Evolutionary conservation across 2,329 filamentous ascomycete species (phyloP).

Genomic region (Colletotrichum scovillei): DNA sequence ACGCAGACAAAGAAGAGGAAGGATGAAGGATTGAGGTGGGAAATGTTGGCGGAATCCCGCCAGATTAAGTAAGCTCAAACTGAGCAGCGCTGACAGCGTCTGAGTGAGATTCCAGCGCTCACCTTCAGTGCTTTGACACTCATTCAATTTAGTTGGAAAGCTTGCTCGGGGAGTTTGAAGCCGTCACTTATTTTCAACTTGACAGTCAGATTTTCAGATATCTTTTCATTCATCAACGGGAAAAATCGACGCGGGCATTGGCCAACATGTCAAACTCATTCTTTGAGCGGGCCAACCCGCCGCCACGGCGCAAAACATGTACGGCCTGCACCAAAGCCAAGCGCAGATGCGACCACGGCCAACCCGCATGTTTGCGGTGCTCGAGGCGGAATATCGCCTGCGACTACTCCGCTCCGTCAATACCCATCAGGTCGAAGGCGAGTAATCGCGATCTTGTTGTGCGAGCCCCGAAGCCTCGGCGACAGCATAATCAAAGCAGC

Average conservation of each 20-base stretch:
- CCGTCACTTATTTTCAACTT: not conserved
- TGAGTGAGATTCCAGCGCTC: not conserved
- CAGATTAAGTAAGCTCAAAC: constrained; percentile 19
- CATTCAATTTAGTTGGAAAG: too few relatives aligned
- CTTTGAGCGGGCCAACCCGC: constrained; percentile 55
- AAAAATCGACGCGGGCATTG: not conserved
- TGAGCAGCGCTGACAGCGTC: not conserved
- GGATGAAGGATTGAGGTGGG: not conserved
- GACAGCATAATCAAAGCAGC: not conserved
- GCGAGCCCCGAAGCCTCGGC: not conserved
- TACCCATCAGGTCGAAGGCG: not conserved
- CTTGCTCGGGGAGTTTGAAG: not conserved
- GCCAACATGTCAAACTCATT: constrained; percentile 35
- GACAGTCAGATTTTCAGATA: not conserved
- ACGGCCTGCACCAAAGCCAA: constrained; percentile 67
- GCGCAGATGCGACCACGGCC: constrained; percentile 64
- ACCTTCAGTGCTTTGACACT: not conserved
- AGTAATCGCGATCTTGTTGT: not conserved
- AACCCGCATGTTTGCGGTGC: constrained; percentile 65
- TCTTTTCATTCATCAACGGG: not conserved
- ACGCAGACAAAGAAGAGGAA: not conserved
- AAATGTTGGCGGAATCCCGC: constrained; percentile 31
- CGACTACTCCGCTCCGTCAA: constrained; percentile 50
- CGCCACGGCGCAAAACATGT: constrained; percentile 66
- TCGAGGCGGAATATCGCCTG: constrained; percentile 59